phyloP scores from a whole-genome alignment of 257 asterid species.

The Capsicum chinense region DNA sequence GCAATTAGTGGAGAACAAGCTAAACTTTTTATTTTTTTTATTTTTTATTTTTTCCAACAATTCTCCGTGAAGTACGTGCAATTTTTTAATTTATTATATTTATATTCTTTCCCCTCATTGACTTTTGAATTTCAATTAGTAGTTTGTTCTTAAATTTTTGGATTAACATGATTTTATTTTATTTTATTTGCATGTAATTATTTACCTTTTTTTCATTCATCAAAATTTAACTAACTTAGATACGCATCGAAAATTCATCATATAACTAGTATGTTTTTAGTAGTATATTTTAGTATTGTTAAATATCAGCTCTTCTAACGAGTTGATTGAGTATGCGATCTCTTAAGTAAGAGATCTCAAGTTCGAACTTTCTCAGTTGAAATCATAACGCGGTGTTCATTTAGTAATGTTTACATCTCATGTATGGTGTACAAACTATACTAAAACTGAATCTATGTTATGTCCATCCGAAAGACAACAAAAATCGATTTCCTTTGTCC shows the following conservation, averaged over 20 bases:
- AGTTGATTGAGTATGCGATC: not conserved
- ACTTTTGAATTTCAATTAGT: not conserved
- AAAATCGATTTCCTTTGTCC: no score
- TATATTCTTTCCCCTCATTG: not conserved
- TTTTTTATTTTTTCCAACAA: not conserved
- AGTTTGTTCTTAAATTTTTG: not conserved
- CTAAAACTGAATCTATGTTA: no score
- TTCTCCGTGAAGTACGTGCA: slow-evolving; percentile 7
- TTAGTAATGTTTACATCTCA: no score
- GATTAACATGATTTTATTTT: not conserved
- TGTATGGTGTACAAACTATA: no score
- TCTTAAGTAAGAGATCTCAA: not conserved
- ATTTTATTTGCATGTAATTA: not conserved
- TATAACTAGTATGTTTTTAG: no score
- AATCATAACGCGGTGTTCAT: no score
- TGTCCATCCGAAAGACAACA: no score
- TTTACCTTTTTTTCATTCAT: no score
- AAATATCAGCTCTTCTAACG: not conserved
- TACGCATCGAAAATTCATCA: no score
- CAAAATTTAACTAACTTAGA: no score
- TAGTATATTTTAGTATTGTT: not conserved
- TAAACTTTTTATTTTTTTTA: no score
- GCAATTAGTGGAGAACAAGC: not conserved
- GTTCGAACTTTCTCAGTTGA: no score
- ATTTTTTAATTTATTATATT: not conserved